phyloP scores from a whole-genome alignment of 371 early-diverging fungal genomes.

The Coemansia sp. region DNA sequence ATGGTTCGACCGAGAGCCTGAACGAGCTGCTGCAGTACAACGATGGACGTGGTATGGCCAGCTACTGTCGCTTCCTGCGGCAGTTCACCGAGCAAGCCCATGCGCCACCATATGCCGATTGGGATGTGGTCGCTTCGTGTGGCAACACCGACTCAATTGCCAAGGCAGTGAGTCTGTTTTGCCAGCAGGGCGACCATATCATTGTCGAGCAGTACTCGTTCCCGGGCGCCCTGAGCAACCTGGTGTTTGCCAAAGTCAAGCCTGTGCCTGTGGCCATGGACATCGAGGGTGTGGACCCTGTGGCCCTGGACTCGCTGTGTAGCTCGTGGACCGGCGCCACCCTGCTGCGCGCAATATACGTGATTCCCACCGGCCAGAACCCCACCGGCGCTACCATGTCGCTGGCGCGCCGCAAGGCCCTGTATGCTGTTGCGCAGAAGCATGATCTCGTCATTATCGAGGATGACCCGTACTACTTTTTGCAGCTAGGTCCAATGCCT shows the following conservation, averaged over 20 bases:
- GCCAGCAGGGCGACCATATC: constrained; percentile 60
- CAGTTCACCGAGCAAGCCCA: constrained; percentile 55
- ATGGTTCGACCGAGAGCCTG: constrained; percentile 23
- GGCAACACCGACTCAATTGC: constrained; percentile 63
- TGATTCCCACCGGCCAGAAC: constrained; percentile 68
- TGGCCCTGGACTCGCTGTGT: constrained; percentile 53
- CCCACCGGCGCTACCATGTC: constrained; percentile 67
- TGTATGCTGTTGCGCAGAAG: constrained; percentile 58
- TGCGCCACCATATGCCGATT: constrained; percentile 59
- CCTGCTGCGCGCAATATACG: constrained; percentile 56
- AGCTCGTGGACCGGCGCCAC: constrained; percentile 50
- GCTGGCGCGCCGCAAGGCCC: constrained; percentile 54
- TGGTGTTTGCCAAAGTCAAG: constrained; percentile 20
- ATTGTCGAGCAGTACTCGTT: constrained; percentile 73
- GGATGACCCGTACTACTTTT: constrained; percentile 72
- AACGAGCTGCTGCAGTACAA: constrained; percentile 49
- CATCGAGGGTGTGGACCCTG: constrained; percentile 59
- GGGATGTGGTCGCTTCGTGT: constrained; percentile 61
- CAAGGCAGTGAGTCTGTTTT: constrained; percentile 59
- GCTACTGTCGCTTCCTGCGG: constrained; percentile 33
- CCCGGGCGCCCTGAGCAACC: constrained; percentile 63
- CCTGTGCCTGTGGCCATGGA: constrained; percentile 55
- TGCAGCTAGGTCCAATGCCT: constrained; percentile 53
- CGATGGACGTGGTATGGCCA: constrained; percentile 31
- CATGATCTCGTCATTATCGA: constrained; percentile 63